Base-by-base conservation (phyloP, 2,329 filamentous ascomycete species). In the Pseudocercospora cruenta region DNA sequence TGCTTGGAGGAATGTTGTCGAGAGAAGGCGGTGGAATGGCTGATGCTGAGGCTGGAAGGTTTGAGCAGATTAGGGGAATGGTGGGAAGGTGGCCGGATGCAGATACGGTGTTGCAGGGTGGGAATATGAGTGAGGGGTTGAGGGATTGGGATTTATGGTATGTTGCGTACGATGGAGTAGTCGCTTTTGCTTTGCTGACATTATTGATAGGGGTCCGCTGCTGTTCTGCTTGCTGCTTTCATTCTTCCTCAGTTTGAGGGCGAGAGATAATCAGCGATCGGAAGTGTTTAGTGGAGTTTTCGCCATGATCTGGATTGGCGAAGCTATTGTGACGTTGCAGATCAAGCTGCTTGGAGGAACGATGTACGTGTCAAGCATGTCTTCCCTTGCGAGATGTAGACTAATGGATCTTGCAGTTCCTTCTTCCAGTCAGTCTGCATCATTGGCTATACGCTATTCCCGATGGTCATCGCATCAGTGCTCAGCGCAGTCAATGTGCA, bases 341-440 rank as follows among this genome's bases (percentile, higher is more conserved):
- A 98, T 99, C 79, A 97, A 96, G 82, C 84, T 99, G 72, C 82
- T 99, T 66, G 95, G 95, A 66, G 95, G 95, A 54, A 97, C 95
- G 82, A 97, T 99, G 94, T 98, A 83, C 81, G 93, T 87, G 4
- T 4, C 63, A n/a, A n/a, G 36, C 26, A 60, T 55, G 10, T 8
- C 2, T 60, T 54, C 16, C 45, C 60, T n/a, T 16, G 10, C 1
- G 21, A 21, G 57, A 12, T n/a, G 74, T 39, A 39, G 47, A 66
- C 75, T 80, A 69, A 81, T 78, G 60, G 21, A 26, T 4, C 33
- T 19, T 28, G 59, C 77, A 98, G 94, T 75, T 97, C 95, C 19
- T 99, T 99, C 79, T 95, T 96, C 76, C 95, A 99, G 80, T 96
- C 93, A 65, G 88, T 99, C 72, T 98, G 94, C 80, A 96, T 99